phyloP scores from a whole-genome alignment of 2,329 filamentous ascomycete species.

The Colletotrichum eleusines region DNA sequence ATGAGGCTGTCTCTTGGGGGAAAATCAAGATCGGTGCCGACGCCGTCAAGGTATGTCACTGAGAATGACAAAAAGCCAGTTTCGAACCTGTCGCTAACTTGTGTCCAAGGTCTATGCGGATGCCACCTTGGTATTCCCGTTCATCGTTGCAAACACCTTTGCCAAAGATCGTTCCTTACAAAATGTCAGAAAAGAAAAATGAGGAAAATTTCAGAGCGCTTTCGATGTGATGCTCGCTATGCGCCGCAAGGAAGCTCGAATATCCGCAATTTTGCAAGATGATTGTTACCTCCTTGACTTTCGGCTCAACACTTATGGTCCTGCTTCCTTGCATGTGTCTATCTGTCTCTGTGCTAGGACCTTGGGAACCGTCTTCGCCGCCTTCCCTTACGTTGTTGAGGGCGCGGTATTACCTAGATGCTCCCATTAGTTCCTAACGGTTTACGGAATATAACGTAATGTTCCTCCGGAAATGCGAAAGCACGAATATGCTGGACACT shows the following conservation, averaged over 20 bases:
- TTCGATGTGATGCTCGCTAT: not conserved
- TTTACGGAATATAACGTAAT: not conserved
- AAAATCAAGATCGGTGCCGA: constrained; percentile 94
- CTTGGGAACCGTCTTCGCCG: not conserved
- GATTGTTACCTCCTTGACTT: too few relatives aligned
- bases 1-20: constrained; percentile 98
- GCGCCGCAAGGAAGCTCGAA: too few relatives aligned
- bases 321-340: not conserved
- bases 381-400: not conserved
- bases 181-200: not conserved
- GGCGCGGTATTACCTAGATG: not conserved
- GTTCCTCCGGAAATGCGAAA: not conserved
- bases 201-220: constrained; percentile 3
- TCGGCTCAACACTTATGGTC: not conserved
- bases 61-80: constrained; percentile 5
- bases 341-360: not conserved
- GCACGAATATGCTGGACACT: not conserved
- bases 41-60: constrained; percentile 80
- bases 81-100: not conserved
- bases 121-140: constrained; percentile 73
- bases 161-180: constrained; percentile 61
- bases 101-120: constrained; percentile 70
- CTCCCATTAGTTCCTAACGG: too few relatives aligned
- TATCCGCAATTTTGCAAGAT: not conserved
- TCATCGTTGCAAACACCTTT: constrained; percentile 76